Base-by-base conservation (phyloP, 352 stramenopile genomes). In the Blastocystis sp. region DNA sequence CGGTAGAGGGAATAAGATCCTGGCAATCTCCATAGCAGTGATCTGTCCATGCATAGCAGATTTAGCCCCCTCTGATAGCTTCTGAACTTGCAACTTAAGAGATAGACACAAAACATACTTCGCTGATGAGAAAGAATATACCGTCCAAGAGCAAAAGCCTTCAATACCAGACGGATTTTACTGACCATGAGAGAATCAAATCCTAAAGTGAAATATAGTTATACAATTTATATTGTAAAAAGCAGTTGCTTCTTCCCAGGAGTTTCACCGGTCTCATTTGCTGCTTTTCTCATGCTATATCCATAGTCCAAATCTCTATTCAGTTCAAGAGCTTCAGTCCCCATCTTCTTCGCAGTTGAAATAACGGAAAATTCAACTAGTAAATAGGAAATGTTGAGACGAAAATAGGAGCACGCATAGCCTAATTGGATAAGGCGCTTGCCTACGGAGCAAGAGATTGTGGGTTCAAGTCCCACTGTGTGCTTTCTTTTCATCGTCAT, bases 371-470 rank as follows among this genome's bases (percentile, higher is more conserved):
- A 34, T 34, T 34, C 29, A 34, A 34, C 29, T 34, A 34, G 29
- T 34, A 34, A 34, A 34, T 34, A 34, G 29, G 29, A 34, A 34
- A 34, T 0, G 29, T 34, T 34, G 29, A 34, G 29, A 34, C 29
- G n/a, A 34, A 34, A 34, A 34, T 34, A 34, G 29, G 29, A 75
- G 63, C 63, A 75, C 63, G 63, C 63, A 75, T 75, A 75, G 63
- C 63, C 63, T 75, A 75, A 75, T 75, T 75, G 63, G 63, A 75
- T 75, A 75, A 75, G 63, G 63, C 63, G 63, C 63, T 75, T 75
- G 63, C 63, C 63, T 75, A 75, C 63, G 63, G 63, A 75, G 63
- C 63, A 75, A 75, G 63, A 75, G 63, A 75, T 75, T 75, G 63
- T 75, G 63, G 63, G 63, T 75, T 75, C 63, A 75, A 75, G 63